Percentiles rank a stretch among this genome's conserved stretches.
These are phyloP conservation scores for Rhinocladiella mackenziei DNA, from an alignment of 2,329 filamentous ascomycete genomes.

Conservation along the genomic window DNA sequence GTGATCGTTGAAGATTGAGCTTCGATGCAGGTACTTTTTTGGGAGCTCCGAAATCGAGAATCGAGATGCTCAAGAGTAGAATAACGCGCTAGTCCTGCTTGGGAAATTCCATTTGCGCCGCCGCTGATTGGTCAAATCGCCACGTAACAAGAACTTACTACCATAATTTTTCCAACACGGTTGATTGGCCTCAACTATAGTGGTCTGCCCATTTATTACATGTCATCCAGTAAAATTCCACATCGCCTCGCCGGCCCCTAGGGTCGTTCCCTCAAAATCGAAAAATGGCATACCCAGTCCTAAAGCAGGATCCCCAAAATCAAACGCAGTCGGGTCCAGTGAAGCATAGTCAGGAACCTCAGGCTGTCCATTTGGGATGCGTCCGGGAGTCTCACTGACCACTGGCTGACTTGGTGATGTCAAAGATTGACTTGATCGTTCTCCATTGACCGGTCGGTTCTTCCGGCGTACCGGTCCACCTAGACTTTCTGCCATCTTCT, in stretches of 20 bases:
- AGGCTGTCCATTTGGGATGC: conserved; percentile 12
- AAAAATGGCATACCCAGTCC: conserved; percentile 32
- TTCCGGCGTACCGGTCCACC: conserved; percentile 21
- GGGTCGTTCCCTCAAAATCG: conserved; percentile 31
- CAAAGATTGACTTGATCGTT: conserved; percentile 10
- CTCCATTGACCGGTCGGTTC: conserved; percentile 21
- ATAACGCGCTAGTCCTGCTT: conserved; percentile 16
- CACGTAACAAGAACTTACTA: background rate
- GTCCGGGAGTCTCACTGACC: conserved; percentile 5
- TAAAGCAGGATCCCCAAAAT: conserved; percentile 29
- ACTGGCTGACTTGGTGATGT: conserved; percentile 17
- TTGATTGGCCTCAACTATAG: no score
- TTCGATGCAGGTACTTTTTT: conserved; percentile 10
- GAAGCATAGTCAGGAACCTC: conserved; percentile 21
- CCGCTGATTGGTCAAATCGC: conserved; percentile 18
- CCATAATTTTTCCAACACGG: background rate
- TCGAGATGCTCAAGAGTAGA: no score
- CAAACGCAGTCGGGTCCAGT: conserved; percentile 26
- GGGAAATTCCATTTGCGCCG: conserved; percentile 9
- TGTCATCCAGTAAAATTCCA: conserved; percentile 23
- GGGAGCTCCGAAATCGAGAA: conserved; percentile 11
- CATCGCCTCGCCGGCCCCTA: conserved; percentile 22
- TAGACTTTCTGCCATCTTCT: conserved; percentile 33
- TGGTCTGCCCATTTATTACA: background rate
- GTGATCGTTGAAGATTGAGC: conserved; percentile 16